Base-by-base conservation (phyloP, 2,329 filamentous ascomycete genomes). In the Pseudocercospora cruenta region DNA sequence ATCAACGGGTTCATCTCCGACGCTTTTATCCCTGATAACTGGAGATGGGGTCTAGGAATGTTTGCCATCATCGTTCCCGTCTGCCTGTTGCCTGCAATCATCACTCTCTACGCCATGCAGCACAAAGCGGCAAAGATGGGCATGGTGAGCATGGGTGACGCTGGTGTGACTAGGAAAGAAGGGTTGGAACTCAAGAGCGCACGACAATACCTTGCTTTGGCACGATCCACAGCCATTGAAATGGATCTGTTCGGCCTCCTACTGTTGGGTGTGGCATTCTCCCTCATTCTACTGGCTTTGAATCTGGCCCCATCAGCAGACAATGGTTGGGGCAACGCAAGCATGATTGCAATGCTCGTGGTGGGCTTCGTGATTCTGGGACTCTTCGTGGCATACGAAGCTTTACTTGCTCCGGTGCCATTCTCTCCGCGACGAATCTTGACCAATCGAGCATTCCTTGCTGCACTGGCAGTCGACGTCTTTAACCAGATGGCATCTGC, bases 1-100 rank as follows among this genome's bases (percentile, higher is more conserved):
- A 67, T 82, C 69, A 80, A 80, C 26, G 81, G 80, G 1, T 81
- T 81, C 70, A 82, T 83, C 19, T 76, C 76, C 3, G 77, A 81
- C 5, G 77, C 68, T 19, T 80, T 81, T 43, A 68, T 75, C 5
- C 69, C 71, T 3, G 78, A 80, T 24, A 70, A 80, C 47, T 74
- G 72, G 72, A 59, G 72, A 12, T 73, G 72, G 72, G 72, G 72
- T 14, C 59, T 73, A 4, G 72, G 71, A 33, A 74, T 74, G 71
- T 73, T 73, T 49, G 72, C 72, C 33, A 73, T 74, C 55, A 71
- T 74, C 65, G 69, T 71, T 26, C 72, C 71, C 1, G 55, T 73
- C 49, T 59, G 70, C 0, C 59, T 73, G 4, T 55, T 69, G 16
- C 74, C 74, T 0, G 72, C 73, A 21, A 76, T 77, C 57, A 45